Conservation (phyloP, 768 basidiomycete species). For the Lactarius quietus region DNA sequence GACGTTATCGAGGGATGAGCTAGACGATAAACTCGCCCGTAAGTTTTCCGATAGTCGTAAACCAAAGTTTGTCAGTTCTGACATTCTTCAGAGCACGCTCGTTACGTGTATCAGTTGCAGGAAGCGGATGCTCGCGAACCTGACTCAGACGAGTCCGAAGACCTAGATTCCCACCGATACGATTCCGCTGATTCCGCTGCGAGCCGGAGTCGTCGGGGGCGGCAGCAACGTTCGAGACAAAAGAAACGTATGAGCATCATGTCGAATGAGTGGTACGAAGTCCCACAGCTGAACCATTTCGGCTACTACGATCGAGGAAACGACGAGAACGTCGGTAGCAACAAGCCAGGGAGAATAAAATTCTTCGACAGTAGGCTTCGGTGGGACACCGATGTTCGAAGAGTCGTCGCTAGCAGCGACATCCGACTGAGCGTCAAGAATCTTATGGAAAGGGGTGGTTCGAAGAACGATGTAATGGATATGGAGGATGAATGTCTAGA, state of each 20-base stretch:
- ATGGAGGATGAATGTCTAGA: conserved; percentile 24
- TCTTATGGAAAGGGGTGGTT: conserved; percentile 25
- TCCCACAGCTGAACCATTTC: conserved; percentile 43
- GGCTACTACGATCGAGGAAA: conserved; percentile 40
- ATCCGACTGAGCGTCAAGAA: conserved; percentile 24
- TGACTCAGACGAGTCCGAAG: conserved; percentile 32
- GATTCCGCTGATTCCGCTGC: conserved; percentile 43
- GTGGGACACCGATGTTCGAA: conserved; percentile 26
- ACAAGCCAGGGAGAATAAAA: conserved; percentile 3
- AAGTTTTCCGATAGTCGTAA: conserved; percentile 33
- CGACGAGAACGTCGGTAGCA: conserved; percentile 29
- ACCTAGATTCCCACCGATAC: conserved; percentile 27
- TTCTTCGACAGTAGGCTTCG: conserved; percentile 25
- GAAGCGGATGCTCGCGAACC: conserved; percentile 29
- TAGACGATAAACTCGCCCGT: conserved; percentile 74
- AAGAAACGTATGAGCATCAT: conserved; percentile 67
- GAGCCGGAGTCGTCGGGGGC: conserved; percentile 28
- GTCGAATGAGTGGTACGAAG: conserved; percentile 56
- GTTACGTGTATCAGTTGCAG: conserved; percentile 48
- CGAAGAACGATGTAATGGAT: conserved; percentile 21
- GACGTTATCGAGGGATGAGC: conserved; percentile 45
- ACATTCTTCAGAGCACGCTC: conserved; percentile 51
- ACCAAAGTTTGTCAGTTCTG: background rate
- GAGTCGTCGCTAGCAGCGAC: conserved; percentile 19
- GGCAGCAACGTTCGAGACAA: conserved; percentile 31